Base-by-base conservation (phyloP, 2,329 filamentous ascomycete genomes). In the Aspergillus fumigatiaffinis region DNA sequence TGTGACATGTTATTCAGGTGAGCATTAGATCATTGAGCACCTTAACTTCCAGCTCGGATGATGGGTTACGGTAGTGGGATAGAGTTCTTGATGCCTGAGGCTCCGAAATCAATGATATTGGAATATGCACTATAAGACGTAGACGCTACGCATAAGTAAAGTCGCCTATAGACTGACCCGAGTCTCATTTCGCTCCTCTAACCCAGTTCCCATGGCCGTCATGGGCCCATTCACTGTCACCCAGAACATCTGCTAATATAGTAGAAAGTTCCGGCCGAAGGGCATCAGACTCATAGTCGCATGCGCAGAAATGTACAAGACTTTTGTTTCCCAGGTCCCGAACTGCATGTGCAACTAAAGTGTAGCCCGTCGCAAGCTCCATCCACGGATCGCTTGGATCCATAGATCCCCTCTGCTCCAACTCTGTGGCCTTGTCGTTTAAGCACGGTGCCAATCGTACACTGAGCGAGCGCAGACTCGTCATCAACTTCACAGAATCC, bases 361-460 rank as follows among this genome's bases (percentile, higher is more conserved):
- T 74, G 65, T 84, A 84, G 0, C 77, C 73, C 1, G 78, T 79
- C 57, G 81, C 76, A 14, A 82, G 78, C 67, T 85, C 82, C 71
- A 81, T 79, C 82, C 83, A 84, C 0, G 75, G 74, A 56, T 78
- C 75, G 23, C 73, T 74, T 7, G 74, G 68, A 42, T 78, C 75
- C 62, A 77, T 67, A 1, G 73, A 73, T 3, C 70, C 73, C 44
- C 70, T 66, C 21, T 72, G 68, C 51, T 76, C 73, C n/a, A 76
- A 60, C 49, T 77, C 73, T 8, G 78, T 69, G 1, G 68, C 62
- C 10, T 68, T 74, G 63, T 73, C 73, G 21, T 67, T 55, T 1
- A 58, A 59, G 4, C 67, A 66, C 1, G 80, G 80, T 2, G 77
- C 76, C 12, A 82, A 60, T 53, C 86, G 85, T 12, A 87, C 71